Percentiles rank a stretch among this genome's conserved stretches.
phyloP scores from a whole-genome alignment of 768 basidiomycete genomes.

The Boletus rubroflammeus region DNA sequence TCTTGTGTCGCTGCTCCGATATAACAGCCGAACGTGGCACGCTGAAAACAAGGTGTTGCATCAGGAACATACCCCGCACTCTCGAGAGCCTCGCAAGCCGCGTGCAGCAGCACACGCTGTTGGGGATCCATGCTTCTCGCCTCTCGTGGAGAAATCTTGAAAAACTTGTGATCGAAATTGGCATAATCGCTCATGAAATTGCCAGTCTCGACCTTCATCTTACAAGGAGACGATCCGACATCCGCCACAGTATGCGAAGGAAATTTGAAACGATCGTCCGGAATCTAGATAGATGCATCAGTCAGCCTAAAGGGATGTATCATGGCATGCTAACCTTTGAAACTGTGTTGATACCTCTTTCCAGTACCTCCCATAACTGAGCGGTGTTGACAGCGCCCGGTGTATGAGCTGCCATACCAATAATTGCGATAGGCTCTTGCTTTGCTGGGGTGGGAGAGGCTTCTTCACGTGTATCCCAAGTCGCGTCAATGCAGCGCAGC shows the following conservation, averaged over 20 bases:
- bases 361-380: slow-evolving; percentile 58
- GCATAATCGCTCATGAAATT: slow-evolving; percentile 60
- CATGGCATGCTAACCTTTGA: slow-evolving; percentile 43
- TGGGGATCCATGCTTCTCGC: slow-evolving; percentile 77
- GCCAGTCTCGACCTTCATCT: slow-evolving; percentile 51
- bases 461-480: slow-evolving; percentile 6
- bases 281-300: slow-evolving; percentile 45
- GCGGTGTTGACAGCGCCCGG: slow-evolving; percentile 46
- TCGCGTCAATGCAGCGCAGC: slow-evolving; percentile 16
- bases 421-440: slow-evolving; percentile 59
- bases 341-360: slow-evolving; percentile 53
- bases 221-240: slow-evolving; percentile 32
- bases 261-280: slow-evolving; percentile 52
- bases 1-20: slow-evolving; percentile 70
- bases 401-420: slow-evolving; percentile 64
- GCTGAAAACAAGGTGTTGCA: slow-evolving; percentile 47
- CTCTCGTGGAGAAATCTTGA: slow-evolving; percentile 71
- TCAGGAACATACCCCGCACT: slow-evolving; percentile 67
- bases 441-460: slow-evolving; percentile 11
- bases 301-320: not conserved
- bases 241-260: slow-evolving; percentile 33
- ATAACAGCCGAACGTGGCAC: slow-evolving; percentile 59
- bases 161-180: slow-evolving; percentile 67
- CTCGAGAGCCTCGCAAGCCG: slow-evolving; percentile 66
- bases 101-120: slow-evolving; percentile 63